Evolutionary conservation across 768 basidiomycete species (phyloP).

Genomic region (Epithele typhae): DNA sequence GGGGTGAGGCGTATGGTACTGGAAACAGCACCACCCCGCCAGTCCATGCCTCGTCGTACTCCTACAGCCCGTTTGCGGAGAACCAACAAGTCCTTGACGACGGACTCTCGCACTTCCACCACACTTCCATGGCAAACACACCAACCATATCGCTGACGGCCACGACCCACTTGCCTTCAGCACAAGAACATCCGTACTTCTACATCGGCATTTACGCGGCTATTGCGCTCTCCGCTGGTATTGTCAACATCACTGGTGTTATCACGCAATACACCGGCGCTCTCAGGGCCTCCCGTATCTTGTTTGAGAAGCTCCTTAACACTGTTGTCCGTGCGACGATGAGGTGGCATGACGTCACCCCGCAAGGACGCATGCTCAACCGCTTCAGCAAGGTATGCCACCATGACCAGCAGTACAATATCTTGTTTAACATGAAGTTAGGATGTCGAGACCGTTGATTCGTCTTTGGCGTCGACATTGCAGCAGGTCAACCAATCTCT

Average conservation of each 20-base stretch:
- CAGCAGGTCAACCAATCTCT: slow-evolving; percentile 76
- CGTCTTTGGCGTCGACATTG: slow-evolving; percentile 59
- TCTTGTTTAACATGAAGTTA: slow-evolving; percentile 20
- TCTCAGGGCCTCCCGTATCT: slow-evolving; percentile 30
- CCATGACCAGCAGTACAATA: not conserved
- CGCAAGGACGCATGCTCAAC: slow-evolving; percentile 84
- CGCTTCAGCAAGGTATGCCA: slow-evolving; percentile 63
- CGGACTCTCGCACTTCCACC: slow-evolving; percentile 21
- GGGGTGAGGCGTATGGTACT: slow-evolving; percentile 60
- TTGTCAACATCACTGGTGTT: slow-evolving; percentile 42
- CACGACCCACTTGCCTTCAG: slow-evolving; percentile 36
- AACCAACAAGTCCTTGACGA: slow-evolving; percentile 23
- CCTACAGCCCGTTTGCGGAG: slow-evolving; percentile 14
- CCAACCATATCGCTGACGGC: not conserved
- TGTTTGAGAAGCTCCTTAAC: slow-evolving; percentile 52
- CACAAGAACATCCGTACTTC: slow-evolving; percentile 60
- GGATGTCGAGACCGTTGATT: slow-evolving; percentile 87
- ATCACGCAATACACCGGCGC: slow-evolving; percentile 61
- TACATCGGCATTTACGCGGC: slow-evolving; percentile 65
- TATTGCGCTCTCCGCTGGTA: slow-evolving; percentile 48
- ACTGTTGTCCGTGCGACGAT: slow-evolving; percentile 80
- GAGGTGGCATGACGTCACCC: slow-evolving; percentile 81
- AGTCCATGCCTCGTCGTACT: not conserved
- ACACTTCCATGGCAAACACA: slow-evolving; percentile 11
- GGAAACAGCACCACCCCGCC: too few species aligned